These are phyloP conservation scores for Yamadazyma sp. DNA, from an alignment of 805 yeast genomes.

Conservation along the genomic window DNA sequence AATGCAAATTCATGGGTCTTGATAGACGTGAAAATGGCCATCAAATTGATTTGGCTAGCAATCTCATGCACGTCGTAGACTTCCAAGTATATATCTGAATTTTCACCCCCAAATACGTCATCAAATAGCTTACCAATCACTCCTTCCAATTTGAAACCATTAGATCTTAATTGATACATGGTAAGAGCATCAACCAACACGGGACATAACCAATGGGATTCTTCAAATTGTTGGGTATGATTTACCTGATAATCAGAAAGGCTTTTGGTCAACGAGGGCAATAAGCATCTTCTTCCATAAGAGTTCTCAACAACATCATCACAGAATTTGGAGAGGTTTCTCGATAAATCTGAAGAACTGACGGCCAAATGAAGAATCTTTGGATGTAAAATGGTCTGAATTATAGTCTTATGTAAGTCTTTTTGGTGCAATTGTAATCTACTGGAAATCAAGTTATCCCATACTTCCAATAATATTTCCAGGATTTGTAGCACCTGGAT, in stretches of 20 bases:
- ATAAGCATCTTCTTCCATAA: constrained; percentile 62
- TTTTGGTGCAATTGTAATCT: constrained; percentile 67
- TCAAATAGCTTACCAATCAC: constrained; percentile 57
- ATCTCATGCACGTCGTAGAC: constrained; percentile 62
- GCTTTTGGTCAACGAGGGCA: constrained; percentile 56
- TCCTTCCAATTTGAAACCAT: constrained; percentile 59
- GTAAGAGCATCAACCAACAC: constrained; percentile 47
- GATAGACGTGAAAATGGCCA: constrained; percentile 44
- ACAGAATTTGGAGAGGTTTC: constrained; percentile 34
- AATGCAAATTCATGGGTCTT: constrained; percentile 28
- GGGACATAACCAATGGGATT: constrained; percentile 50
- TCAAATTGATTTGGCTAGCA: constrained; percentile 49
- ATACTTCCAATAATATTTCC: constrained; percentile 43
- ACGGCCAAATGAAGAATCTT: constrained; percentile 39
- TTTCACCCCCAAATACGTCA: constrained; percentile 30
- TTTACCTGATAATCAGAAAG: constrained; percentile 46
- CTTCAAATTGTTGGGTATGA: constrained; percentile 34
- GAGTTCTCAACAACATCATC: constrained; percentile 48
- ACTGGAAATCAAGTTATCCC: constrained; percentile 58
- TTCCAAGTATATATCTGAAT: constrained; percentile 34
- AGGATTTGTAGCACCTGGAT: constrained; percentile 20
- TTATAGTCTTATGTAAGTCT: constrained; percentile 56
- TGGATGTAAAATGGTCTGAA: constrained; percentile 49
- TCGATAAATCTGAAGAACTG: constrained; percentile 24
- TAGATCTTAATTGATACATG: constrained; percentile 53